A percentile compares a stretch with the other conserved stretches of the same genome.
Conservation (phyloP, 176 grass and related monocot genomes). For the Carex parvula region DNA sequence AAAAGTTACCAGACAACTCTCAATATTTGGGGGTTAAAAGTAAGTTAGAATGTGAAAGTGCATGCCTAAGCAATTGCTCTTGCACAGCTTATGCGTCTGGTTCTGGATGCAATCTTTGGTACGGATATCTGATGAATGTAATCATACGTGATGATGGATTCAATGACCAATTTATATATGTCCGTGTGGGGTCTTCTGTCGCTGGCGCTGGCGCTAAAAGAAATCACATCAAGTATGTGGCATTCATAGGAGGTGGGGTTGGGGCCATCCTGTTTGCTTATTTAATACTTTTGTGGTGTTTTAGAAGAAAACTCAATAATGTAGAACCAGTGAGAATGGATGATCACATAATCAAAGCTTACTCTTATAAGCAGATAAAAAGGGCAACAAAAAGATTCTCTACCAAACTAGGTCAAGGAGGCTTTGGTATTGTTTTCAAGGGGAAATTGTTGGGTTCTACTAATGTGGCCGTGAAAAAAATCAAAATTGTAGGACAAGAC, state of each 20-base stretch:
- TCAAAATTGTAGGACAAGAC: slow-evolving; percentile 23
- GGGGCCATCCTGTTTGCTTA: not conserved
- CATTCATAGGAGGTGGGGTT: not conserved
- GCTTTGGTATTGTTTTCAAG: slow-evolving; percentile 46
- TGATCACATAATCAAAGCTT: slow-evolving; percentile 21
- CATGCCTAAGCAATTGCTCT: slow-evolving; percentile 40
- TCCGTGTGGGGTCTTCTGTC: slow-evolving; percentile 17
- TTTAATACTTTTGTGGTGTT: slow-evolving; percentile 27
- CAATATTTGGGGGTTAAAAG: slow-evolving; percentile 23
- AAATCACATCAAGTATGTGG: not conserved
- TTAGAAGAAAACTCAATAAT: slow-evolving; percentile 10
- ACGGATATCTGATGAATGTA: slow-evolving; percentile 24
- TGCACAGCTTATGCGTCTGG: slow-evolving; percentile 34
- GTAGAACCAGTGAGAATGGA: slow-evolving; percentile 1
- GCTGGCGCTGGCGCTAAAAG: not conserved
- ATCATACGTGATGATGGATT: slow-evolving; percentile 11
- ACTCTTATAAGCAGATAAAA: slow-evolving; percentile 34
- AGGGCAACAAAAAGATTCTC: slow-evolving; percentile 38
- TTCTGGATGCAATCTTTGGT: slow-evolving; percentile 36
- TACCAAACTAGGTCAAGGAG: slow-evolving; percentile 41
- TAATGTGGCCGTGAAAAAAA: slow-evolving; percentile 44
- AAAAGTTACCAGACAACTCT: slow-evolving; percentile 26
- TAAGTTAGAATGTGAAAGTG: slow-evolving; percentile 28
- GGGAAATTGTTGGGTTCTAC: slow-evolving; percentile 25
- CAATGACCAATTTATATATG: slow-evolving; percentile 7